Evolutionary conservation across 2,329 filamentous ascomycete species (phyloP), one percentile per base, ranked within the genome.

Genomic region (Blastomyces gilchristii): DNA sequence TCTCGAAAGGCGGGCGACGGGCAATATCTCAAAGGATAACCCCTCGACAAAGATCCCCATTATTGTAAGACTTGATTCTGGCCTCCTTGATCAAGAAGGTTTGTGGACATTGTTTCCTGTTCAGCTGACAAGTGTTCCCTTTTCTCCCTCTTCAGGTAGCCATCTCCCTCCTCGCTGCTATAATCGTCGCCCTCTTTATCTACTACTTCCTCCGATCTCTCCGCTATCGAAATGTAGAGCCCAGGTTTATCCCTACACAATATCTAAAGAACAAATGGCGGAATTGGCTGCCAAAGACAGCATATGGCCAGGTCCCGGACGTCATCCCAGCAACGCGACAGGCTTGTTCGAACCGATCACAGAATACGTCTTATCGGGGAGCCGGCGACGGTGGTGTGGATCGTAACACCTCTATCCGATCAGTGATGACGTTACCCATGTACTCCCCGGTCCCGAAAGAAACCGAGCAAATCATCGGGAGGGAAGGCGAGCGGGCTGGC

Each of bases 391-490:
- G 74, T 73, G 78, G 77, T 3, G 85, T 96, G 14, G 89, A 93
- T 72, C 85, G 93, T 41, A 88, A 93, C 69, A 91, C 90, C 0
- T 95, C 90, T 9, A 82, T 97, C 56, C 87, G 93, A 62, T 96
- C 91, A n/a, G 86, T 97, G 63, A 94, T 97, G 83, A 97, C 94
- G 0, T 78, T 99, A 2, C 94, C 94, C 0, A 84, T 89, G 0
- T 99, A 99, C 74, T 87, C 88, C 2, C 83, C 82, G 18, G 85
- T 85, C 37, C 85, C 91, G 0, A 82, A 85, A 59, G 87, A 89
- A 25, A 87, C 85, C 56, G 94, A 99, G 74, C 87, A 87, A 68
- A 86, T 97, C 1, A 81, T 97, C 58, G 94, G 87, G 8, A 84
- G 92, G 5, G 94, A 96, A 74, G 94, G 94, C 59, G 94, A 99